Percentiles rank a stretch among this genome's conserved stretches.
Evolutionary conservation across 2,329 filamentous ascomycete genomes (phyloP).

Genomic region (Aspergillus pseudoviridinutans): DNA sequence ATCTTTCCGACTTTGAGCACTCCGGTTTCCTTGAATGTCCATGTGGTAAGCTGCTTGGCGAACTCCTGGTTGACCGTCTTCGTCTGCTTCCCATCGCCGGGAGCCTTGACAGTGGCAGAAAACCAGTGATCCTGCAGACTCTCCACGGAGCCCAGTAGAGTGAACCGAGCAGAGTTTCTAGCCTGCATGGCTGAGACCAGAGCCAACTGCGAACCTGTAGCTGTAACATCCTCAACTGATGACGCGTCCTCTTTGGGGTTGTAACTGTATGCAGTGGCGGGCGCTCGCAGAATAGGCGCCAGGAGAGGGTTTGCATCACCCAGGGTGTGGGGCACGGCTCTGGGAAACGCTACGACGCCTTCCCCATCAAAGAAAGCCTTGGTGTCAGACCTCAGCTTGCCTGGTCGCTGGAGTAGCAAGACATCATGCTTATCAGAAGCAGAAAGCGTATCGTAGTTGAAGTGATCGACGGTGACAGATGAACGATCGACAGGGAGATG

Average conservation of each 20-base stretch:
- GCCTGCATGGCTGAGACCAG: constrained; percentile 86
- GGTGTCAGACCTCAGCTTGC: constrained; percentile 61
- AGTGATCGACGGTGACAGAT: constrained; percentile 87
- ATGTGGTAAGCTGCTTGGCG: constrained; percentile 78
- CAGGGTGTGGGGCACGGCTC: constrained; percentile 73
- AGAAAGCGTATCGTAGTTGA: constrained; percentile 78
- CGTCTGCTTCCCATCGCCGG: constrained; percentile 50
- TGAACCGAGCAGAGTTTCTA: constrained; percentile 86
- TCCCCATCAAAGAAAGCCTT: constrained; percentile 73
- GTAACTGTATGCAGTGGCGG: constrained; percentile 85
- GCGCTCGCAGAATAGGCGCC: constrained; percentile 75
- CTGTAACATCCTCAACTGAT: constrained; percentile 75
- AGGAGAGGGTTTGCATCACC: constrained; percentile 72
- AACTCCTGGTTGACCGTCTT: constrained; percentile 80
- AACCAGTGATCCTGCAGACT: constrained; percentile 89
- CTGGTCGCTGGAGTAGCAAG: constrained; percentile 69
- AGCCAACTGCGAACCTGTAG: constrained; percentile 75
- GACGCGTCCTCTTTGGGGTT: constrained; percentile 81
- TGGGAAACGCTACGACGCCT: constrained; percentile 74
- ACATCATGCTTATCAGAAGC: constrained; percentile 84
- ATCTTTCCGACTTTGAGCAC: constrained; percentile 80
- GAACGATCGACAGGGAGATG: constrained; percentile 80
- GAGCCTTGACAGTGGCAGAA: constrained; percentile 66
- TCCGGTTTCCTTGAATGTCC: constrained; percentile 92
- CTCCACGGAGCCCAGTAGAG: constrained; percentile 79